phyloP scores from a whole-genome alignment of 2,329 filamentous ascomycete species.

The Pyricularia sp. region DNA sequence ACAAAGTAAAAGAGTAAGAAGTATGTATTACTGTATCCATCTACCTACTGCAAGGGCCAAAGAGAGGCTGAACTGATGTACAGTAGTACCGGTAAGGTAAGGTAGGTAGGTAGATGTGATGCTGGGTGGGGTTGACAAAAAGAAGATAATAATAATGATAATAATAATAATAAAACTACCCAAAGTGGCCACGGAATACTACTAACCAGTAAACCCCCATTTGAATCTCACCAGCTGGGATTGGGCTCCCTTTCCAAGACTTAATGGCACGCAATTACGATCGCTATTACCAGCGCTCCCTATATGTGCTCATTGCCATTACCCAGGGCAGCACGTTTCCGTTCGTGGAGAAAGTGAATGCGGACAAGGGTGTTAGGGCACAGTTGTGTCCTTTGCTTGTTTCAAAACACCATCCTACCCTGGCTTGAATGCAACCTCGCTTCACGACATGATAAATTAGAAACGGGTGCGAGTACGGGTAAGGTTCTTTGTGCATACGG shows the following conservation, averaged over 20 bases:
- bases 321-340: not conserved
- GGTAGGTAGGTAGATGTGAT: too few relatives aligned
- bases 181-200: not conserved
- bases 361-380: not conserved
- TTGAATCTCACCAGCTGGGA: too few relatives aligned
- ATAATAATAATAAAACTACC: too few relatives aligned
- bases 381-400: not conserved
- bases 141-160: too few relatives aligned
- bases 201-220: not conserved
- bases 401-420: not conserved
- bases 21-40: too few relatives aligned
- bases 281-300: not conserved
- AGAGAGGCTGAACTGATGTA: not conserved
- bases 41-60: not conserved
- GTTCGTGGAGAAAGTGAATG: not conserved
- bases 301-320: not conserved
- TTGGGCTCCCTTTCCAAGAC: not conserved
- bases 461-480: not conserved
- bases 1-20: not conserved
- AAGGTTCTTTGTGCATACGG: not conserved
- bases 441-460: not conserved
- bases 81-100: too few relatives aligned
- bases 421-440: not conserved
- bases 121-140: not conserved
- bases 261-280: not conserved